phyloP scores from a whole-genome alignment of 1,284 basidiomycete genomes.

The Trametes pubescens region DNA sequence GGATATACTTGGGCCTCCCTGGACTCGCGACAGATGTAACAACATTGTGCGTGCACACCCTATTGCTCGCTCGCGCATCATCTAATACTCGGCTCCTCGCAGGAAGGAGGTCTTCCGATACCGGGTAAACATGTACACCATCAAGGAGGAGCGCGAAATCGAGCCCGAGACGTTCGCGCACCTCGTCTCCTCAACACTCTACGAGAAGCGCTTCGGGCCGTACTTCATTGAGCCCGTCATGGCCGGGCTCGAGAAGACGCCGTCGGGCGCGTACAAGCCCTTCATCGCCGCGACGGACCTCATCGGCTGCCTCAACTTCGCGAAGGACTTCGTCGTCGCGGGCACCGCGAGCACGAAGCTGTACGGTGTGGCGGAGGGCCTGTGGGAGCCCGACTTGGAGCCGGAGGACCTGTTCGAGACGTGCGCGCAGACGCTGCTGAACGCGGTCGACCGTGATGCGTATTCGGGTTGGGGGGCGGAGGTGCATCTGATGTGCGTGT shows the following conservation, averaged over 20 bases:
- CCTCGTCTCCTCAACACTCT: slow-evolving; percentile 96
- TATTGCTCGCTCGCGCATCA: not conserved
- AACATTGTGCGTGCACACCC: slow-evolving; percentile 73
- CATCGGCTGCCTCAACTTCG: slow-evolving; percentile 95
- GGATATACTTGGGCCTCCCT: slow-evolving; percentile 91
- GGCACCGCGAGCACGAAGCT: slow-evolving; percentile 95
- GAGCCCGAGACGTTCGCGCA: slow-evolving; percentile 97
- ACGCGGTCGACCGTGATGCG: slow-evolving; percentile 96
- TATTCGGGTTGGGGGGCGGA: slow-evolving; percentile 97
- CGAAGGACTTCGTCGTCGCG: slow-evolving; percentile 97
- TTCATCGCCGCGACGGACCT: slow-evolving; percentile 98
- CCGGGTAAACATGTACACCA: slow-evolving; percentile 98
- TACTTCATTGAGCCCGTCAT: slow-evolving; percentile 99
- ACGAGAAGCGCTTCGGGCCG: slow-evolving; percentile 95
- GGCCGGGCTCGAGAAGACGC: slow-evolving; percentile 86
- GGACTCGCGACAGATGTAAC: slow-evolving; percentile 94
- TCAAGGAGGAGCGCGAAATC: slow-evolving; percentile 99
- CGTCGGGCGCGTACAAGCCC: slow-evolving; percentile 80
- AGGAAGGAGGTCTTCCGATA: slow-evolving; percentile 89
- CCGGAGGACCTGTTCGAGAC: slow-evolving; percentile 99
- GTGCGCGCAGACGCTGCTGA: slow-evolving; percentile 95
- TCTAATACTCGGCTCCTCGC: not conserved
- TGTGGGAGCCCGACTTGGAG: slow-evolving; percentile 98
- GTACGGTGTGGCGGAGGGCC: slow-evolving; percentile 96
- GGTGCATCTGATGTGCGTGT: slow-evolving; percentile 93